A percentile compares a stretch with the other conserved stretches of the same genome.
Conservation (phyloP, 2,329 filamentous ascomycete species). For the Hypoxylon sp. region DNA sequence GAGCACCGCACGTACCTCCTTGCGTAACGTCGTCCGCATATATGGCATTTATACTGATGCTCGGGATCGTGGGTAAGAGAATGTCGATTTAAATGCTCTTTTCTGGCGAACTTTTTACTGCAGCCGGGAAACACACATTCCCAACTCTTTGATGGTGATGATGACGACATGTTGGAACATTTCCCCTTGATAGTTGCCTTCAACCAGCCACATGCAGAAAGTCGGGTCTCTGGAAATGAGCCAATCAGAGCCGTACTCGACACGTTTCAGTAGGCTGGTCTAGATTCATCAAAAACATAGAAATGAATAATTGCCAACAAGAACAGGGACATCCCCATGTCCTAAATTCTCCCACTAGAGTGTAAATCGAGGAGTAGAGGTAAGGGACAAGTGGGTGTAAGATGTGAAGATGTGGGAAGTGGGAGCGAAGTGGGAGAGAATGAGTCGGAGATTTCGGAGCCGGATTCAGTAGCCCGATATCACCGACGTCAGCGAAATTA, state of each 20-base stretch:
- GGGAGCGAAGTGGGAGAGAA: constrained; percentile 22
- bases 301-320: background rate
- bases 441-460: constrained; percentile 23
- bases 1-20: constrained; percentile 42
- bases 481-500: constrained; percentile 17
- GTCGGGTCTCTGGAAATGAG: background rate
- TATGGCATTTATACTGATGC: constrained; percentile 47
- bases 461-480: constrained; percentile 25
- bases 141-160: constrained; percentile 40
- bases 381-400: constrained; percentile 7
- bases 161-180: constrained; percentile 32
- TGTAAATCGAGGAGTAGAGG: constrained; percentile 11
- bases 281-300: constrained; percentile 7
- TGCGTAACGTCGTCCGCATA: constrained; percentile 49
- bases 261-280: background rate
- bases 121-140: constrained; percentile 45
- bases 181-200: constrained; percentile 5
- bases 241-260: background rate
- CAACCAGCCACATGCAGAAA: constrained; percentile 4
- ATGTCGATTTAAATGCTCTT: constrained; percentile 50
- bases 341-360: constrained; percentile 12
- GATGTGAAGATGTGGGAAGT: constrained; percentile 7
- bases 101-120: constrained; percentile 47
- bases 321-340: background rate
- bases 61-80: constrained; percentile 46